Percentiles rank a stretch among this genome's conserved stretches.
phyloP scores from a whole-genome alignment of 768 basidiomycete genomes.

The Collybia nuda region DNA sequence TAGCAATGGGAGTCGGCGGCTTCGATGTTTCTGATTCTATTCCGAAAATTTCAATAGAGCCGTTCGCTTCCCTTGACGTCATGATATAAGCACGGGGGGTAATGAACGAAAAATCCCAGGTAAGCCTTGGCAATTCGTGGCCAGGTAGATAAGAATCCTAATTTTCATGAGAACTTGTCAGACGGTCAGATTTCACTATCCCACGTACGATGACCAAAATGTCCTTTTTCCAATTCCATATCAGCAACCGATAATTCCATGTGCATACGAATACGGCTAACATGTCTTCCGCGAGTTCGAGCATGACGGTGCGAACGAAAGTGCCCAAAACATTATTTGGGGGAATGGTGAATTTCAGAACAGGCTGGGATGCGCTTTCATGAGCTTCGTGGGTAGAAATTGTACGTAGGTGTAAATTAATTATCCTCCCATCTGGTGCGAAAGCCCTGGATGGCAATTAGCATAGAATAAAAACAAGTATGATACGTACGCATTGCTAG shows the following conservation, averaged over 20 bases:
- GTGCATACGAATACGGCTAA: conserved; percentile 44
- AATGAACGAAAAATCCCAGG: conserved; percentile 49
- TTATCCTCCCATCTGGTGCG: conserved; percentile 6
- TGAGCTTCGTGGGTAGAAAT: conserved; percentile 42
- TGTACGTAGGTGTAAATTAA: conserved; percentile 40
- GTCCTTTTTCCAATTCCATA: conserved; percentile 20
- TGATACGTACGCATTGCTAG: conserved; percentile 14
- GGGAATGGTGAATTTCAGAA: conserved; percentile 22
- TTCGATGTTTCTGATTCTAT: conserved; percentile 22
- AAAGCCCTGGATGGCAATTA: conserved; percentile 4
- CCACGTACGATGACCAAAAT: conserved; percentile 9
- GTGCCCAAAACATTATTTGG: conserved; percentile 19
- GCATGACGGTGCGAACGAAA: conserved; percentile 26
- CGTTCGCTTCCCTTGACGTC: conserved; percentile 27
- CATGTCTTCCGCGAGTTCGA: conserved; percentile 56
- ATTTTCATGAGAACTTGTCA: neutral
- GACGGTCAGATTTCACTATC: no score
- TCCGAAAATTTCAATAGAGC: conserved; percentile 42
- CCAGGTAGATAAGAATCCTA: conserved; percentile 5
- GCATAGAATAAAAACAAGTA: neutral
- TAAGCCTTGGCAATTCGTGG: conserved; percentile 19
- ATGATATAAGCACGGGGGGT: conserved; percentile 42
- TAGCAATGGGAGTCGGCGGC: conserved; percentile 8
- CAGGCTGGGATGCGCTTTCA: conserved; percentile 33
- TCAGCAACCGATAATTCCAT: conserved; percentile 22